Conservation (phyloP, 176 grass and related monocot species). For the Zizania latifolia region DNA sequence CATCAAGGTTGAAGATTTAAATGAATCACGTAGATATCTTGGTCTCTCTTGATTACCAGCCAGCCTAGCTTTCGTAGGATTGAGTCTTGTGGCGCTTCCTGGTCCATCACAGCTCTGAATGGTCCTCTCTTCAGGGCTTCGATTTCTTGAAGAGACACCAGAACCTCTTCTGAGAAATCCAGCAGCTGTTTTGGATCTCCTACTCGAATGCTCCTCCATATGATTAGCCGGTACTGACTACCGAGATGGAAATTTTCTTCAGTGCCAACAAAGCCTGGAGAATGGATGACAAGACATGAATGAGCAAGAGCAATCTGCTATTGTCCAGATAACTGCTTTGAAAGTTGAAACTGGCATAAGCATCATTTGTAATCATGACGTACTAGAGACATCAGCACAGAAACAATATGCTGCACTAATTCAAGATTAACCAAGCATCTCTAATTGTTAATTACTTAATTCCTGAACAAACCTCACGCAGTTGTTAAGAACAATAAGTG, state of each 20-base stretch:
- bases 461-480: not conserved
- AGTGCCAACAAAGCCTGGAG: slow-evolving; percentile 1
- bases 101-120: slow-evolving; percentile 1
- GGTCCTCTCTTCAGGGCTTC: slow-evolving; percentile 22
- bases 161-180: slow-evolving; percentile 34
- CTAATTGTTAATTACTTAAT: not conserved
- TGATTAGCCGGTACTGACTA: not conserved
- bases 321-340: too few relatives aligned
- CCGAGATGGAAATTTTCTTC: not conserved
- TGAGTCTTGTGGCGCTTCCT: slow-evolving; percentile 24
- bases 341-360: not conserved
- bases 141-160: slow-evolving; percentile 25
- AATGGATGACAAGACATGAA: not conserved
- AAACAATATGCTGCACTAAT: not conserved
- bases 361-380: not conserved
- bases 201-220: slow-evolving; percentile 46
- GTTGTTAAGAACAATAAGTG: not conserved
- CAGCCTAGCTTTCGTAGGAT: slow-evolving; percentile 20
- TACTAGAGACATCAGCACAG: not conserved
- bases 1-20: slow-evolving; percentile 27
- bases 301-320: not conserved
- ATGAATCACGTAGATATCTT: slow-evolving; percentile 29
- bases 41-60: slow-evolving; percentile 36
- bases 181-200: slow-evolving; percentile 26
- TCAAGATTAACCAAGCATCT: not conserved